Evolutionary conservation across 176 grass and related monocot species (phyloP).

Genomic region (Hordeum marinum): DNA sequence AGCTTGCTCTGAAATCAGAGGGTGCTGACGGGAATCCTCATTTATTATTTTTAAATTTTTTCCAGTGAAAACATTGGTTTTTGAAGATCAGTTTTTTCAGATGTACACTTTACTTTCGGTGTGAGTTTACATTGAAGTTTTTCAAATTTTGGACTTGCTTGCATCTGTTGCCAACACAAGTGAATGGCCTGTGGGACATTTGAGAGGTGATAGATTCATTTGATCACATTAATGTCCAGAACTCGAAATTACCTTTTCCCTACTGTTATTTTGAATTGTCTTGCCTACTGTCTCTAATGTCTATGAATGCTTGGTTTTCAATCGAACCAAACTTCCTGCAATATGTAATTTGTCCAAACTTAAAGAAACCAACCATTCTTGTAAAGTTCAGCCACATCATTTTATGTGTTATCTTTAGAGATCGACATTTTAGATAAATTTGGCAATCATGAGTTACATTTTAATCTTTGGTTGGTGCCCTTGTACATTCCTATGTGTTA

Average conservation of each 20-base stretch:
- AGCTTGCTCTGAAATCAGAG: background rate
- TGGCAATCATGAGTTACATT: background rate
- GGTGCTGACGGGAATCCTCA: background rate
- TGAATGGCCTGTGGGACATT: background rate
- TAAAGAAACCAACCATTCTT: background rate
- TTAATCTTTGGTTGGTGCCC: background rate
- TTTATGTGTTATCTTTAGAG: background rate
- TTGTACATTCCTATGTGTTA: background rate
- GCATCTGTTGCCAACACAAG: conserved; percentile 1
- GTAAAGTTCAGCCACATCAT: background rate
- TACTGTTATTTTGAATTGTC: background rate
- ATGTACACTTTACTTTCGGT: background rate
- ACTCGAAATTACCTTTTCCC: background rate
- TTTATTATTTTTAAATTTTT: background rate
- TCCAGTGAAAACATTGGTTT: background rate
- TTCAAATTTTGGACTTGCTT: conserved; percentile 3
- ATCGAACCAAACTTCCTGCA: background rate
- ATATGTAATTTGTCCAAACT: background rate
- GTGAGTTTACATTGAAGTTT: background rate
- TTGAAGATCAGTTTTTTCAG: background rate
- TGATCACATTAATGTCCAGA: background rate
- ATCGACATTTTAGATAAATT: background rate
- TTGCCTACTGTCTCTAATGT: background rate
- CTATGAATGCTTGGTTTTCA: background rate
- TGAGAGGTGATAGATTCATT: background rate